Conservation (phyloP, 2,329 filamentous ascomycete genomes). For the Hypoxylon sp. region DNA sequence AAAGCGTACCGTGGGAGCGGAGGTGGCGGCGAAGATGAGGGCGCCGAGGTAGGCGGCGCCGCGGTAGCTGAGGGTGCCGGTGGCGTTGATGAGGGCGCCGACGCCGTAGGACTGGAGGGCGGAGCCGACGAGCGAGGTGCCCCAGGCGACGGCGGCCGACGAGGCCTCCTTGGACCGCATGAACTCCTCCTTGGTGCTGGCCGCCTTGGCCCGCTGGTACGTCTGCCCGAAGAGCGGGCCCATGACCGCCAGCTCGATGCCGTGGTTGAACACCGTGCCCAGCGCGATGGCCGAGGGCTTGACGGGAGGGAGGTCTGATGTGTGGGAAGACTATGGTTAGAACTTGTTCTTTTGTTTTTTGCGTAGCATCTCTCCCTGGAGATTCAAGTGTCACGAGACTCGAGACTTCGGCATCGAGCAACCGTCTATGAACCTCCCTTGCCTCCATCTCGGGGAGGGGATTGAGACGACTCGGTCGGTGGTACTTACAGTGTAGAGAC, state of each 20-base stretch:
- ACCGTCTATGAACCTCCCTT: not conserved
- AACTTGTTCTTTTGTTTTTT: too few relatives aligned
- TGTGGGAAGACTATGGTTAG: not conserved
- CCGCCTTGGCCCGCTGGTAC: slow-evolving; percentile 88
- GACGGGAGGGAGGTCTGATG: slow-evolving; percentile 71
- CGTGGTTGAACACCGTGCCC: slow-evolving; percentile 95
- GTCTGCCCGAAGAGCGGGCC: slow-evolving; percentile 91
- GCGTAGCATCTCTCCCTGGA: too few relatives aligned
- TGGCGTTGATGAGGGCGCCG: slow-evolving; percentile 90
- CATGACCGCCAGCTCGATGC: slow-evolving; percentile 85
- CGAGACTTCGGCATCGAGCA: not conserved
- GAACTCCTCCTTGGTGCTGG: slow-evolving; percentile 97
- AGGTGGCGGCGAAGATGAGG: slow-evolving; percentile 89
- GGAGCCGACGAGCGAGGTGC: slow-evolving; percentile 87
- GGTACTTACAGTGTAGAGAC: slow-evolving; percentile 66
- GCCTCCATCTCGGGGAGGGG: slow-evolving; percentile 2
- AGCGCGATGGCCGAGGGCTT: slow-evolving; percentile 98
- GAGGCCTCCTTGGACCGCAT: slow-evolving; percentile 90
- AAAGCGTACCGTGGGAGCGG: slow-evolving; percentile 81
- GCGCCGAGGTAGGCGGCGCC: slow-evolving; percentile 92
- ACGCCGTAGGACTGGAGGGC: slow-evolving; percentile 90
- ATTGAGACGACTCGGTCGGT: not conserved
- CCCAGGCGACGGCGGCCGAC: slow-evolving; percentile 86
- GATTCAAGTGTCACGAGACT: not conserved
- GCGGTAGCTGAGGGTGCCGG: slow-evolving; percentile 94